Evolutionary conservation across 768 basidiomycete genomes (phyloP).

Genomic region (Boletus sp.): DNA sequence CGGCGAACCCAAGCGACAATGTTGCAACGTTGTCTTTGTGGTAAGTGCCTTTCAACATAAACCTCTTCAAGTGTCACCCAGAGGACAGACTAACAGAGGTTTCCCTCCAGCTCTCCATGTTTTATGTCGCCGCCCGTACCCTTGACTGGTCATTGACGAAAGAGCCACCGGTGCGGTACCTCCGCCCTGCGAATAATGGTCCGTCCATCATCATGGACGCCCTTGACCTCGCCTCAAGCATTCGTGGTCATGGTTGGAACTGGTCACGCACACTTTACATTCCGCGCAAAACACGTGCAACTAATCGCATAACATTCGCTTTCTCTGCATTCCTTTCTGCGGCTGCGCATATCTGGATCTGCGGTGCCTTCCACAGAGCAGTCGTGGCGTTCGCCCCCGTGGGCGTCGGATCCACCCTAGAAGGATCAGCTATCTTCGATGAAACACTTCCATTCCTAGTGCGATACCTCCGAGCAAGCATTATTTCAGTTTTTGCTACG

Average conservation of each 20-base stretch:
- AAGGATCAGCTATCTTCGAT: slow-evolving; percentile 33
- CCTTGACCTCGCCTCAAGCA: slow-evolving; percentile 47
- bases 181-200: slow-evolving; percentile 1
- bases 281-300: slow-evolving; percentile 40
- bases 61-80: background rate
- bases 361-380: slow-evolving; percentile 45
- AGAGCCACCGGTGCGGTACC: slow-evolving; percentile 12
- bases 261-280: slow-evolving; percentile 42
- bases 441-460: slow-evolving; percentile 24
- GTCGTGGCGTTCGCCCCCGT: slow-evolving; percentile 48
- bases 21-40: slow-evolving; percentile 8
- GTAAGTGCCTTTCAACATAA: slow-evolving; percentile 4
- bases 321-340: slow-evolving; percentile 34
- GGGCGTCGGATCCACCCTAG: slow-evolving; percentile 26
- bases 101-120: slow-evolving; percentile 13
- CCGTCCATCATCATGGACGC: slow-evolving; percentile 34
- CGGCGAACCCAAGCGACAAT: background rate
- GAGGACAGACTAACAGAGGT: background rate
- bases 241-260: slow-evolving; percentile 62
- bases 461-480: slow-evolving; percentile 38
- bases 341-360: slow-evolving; percentile 36
- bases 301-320: slow-evolving; percentile 39
- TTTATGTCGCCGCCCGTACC: slow-evolving; percentile 5
- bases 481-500: slow-evolving; percentile 43
- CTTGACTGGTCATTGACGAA: slow-evolving; percentile 16